phyloP scores from a whole-genome alignment of 2,329 filamentous ascomycete species.

The Colletotrichum cordylinicola region DNA sequence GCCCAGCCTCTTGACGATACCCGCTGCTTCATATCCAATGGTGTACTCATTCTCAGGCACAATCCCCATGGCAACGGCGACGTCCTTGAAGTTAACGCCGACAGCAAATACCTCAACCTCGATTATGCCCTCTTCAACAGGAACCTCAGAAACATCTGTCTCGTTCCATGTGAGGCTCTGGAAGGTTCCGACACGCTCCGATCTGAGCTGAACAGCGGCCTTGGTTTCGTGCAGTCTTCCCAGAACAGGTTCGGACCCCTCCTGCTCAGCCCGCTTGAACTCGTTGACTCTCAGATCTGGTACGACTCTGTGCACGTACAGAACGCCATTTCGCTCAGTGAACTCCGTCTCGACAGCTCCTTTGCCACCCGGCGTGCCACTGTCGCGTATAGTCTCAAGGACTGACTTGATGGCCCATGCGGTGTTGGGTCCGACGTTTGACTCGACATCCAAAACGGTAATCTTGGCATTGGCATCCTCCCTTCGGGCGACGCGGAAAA shows the following conservation, averaged over 20 bases:
- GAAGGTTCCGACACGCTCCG: background rate
- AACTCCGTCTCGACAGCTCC: background rate
- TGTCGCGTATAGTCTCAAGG: background rate
- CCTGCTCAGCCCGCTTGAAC: slow-evolving; percentile 27
- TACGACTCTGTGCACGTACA: background rate
- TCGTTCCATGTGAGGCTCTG: background rate
- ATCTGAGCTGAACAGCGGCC: background rate
- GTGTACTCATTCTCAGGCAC: background rate
- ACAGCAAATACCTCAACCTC: background rate
- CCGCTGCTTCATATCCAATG: background rate
- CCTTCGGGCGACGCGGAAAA: background rate
- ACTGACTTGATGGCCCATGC: background rate
- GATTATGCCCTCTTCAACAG: background rate
- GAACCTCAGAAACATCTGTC: background rate
- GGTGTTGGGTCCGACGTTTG: background rate
- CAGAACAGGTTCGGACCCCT: slow-evolving; percentile 14
- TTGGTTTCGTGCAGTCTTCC: background rate
- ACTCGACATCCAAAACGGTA: background rate
- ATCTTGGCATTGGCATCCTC: background rate
- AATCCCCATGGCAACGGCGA: background rate
- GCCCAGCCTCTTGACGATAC: background rate
- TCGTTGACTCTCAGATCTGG: slow-evolving; percentile 25
- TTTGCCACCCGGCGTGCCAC: background rate
- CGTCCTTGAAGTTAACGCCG: background rate
- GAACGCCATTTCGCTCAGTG: background rate